phyloP scores from a whole-genome alignment of 2,329 filamentous ascomycete species.

The Hypoxylon sp. region DNA sequence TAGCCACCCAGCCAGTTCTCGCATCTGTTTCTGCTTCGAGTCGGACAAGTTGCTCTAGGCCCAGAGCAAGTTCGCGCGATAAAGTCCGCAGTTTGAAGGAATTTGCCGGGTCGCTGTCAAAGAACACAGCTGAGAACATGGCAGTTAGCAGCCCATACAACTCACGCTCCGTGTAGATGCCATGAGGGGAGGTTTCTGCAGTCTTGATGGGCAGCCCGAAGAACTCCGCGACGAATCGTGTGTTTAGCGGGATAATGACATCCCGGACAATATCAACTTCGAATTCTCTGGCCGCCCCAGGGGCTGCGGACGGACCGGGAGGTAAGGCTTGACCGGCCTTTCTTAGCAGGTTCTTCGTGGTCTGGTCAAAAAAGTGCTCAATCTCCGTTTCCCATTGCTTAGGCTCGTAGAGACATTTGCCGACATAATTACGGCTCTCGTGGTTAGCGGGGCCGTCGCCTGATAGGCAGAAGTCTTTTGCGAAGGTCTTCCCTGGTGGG shows the following conservation, averaged over 20 bases:
- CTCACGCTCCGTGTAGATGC: slow-evolving; percentile 70
- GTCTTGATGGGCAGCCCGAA: slow-evolving; percentile 70
- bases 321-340: slow-evolving; percentile 53
- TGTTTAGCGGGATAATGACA: slow-evolving; percentile 67
- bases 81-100: slow-evolving; percentile 68
- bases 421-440: slow-evolving; percentile 59
- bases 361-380: slow-evolving; percentile 69
- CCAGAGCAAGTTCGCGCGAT: slow-evolving; percentile 64
- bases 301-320: slow-evolving; percentile 1
- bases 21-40: slow-evolving; percentile 65
- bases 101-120: slow-evolving; percentile 70
- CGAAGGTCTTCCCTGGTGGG: slow-evolving; percentile 56
- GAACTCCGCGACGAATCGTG: slow-evolving; percentile 68
- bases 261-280: slow-evolving; percentile 70
- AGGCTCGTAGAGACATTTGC: slow-evolving; percentile 64
- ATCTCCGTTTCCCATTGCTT: slow-evolving; percentile 69
- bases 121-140: slow-evolving; percentile 71
- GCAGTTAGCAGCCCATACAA: slow-evolving; percentile 70
- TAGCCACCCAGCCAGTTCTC: slow-evolving; percentile 63
- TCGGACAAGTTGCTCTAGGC: slow-evolving; percentile 67
- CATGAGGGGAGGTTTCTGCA: slow-evolving; percentile 61
- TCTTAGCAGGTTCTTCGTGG: slow-evolving; percentile 65
- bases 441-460: slow-evolving; percentile 60
- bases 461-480: slow-evolving; percentile 66
- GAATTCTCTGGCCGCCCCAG: slow-evolving; percentile 58